phyloP scores from a whole-genome alignment of 306 rosid species.

The Macrotyloma uniflorum region DNA sequence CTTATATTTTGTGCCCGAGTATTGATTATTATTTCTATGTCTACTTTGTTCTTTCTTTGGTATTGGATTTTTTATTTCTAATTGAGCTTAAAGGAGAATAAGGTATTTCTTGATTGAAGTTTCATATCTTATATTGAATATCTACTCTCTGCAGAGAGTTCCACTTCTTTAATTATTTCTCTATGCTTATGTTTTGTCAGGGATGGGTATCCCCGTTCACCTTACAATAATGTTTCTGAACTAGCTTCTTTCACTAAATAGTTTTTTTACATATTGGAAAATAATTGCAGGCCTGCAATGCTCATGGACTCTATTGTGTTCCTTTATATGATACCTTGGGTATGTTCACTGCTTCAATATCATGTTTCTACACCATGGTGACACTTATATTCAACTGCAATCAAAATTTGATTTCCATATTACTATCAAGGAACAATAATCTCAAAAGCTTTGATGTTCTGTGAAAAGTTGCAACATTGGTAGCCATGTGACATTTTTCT shows the following conservation, averaged over 20 bases:
- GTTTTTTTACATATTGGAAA: conserved; percentile 39
- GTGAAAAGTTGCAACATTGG: conserved; percentile 16
- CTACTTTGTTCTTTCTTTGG: conserved; percentile 1
- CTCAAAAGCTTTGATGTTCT: not conserved
- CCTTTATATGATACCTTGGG: conserved; percentile 95
- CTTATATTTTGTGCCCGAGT: not conserved
- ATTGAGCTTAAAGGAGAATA: conserved; percentile 14
- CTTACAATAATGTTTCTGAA: conserved; percentile 23
- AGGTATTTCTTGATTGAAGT: conserved; percentile 16
- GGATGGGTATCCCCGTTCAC: conserved; percentile 13
- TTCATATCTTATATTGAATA: conserved; percentile 21
- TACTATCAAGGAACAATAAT: not conserved
- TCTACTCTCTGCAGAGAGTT: not conserved
- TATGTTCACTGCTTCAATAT: conserved; percentile 48
- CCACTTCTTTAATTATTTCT: not conserved
- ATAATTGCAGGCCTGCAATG: conserved; percentile 89
- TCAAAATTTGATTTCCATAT: conserved; percentile 10
- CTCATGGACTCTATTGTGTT: conserved; percentile 92
- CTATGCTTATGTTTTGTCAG: conserved; percentile 16
- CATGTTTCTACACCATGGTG: conserved; percentile 10
- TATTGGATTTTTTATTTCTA: not conserved
- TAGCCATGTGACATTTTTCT: conserved; percentile 1
- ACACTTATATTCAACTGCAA: conserved; percentile 21
- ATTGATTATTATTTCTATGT: conserved; percentile 23
- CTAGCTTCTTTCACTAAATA: conserved; percentile 15